A percentile compares a stretch with the other conserved stretches of the same genome.
phyloP scores from a whole-genome alignment of 2,329 filamentous ascomycete species.

The Aspergillus sp. region DNA sequence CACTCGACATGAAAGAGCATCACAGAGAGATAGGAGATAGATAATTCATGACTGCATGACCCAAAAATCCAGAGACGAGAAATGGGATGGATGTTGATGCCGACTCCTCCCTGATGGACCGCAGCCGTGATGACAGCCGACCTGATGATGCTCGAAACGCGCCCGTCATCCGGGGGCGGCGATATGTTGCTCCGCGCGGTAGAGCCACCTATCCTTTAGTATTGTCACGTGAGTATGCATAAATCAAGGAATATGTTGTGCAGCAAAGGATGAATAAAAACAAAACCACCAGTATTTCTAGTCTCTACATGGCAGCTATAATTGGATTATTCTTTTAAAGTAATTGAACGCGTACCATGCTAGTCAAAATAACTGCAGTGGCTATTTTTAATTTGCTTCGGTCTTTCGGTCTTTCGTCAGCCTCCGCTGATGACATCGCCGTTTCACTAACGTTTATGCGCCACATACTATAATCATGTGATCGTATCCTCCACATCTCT shows the following conservation, averaged over 20 bases:
- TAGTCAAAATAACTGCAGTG: no score
- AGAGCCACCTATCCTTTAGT: conserved; percentile 13
- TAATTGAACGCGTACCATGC: no score
- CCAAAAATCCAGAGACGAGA: neutral
- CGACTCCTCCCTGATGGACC: neutral
- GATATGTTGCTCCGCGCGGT: conserved; percentile 6
- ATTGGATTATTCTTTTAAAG: no score
- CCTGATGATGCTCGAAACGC: conserved; percentile 3
- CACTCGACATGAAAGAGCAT: neutral
- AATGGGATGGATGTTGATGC: conserved; percentile 1
- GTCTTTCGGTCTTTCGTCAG: neutral
- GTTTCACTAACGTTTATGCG: conserved; percentile 4
- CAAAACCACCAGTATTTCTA: no score
- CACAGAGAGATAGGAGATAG: neutral
- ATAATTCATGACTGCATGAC: conserved; percentile 3
- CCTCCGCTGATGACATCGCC: conserved; percentile 6
- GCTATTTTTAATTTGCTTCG: neutral
- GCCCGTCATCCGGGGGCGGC: conserved; percentile 9
- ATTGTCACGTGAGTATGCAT: no score
- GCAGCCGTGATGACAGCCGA: no score
- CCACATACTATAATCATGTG: conserved; percentile 13
- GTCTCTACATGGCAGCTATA: no score
- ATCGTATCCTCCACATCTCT: conserved; percentile 3
- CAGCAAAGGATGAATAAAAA: no score
- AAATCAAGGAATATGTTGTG: no score